Conservation (phyloP, 139 green algal genomes). For the Tetradesmus obliquus region DNA sequence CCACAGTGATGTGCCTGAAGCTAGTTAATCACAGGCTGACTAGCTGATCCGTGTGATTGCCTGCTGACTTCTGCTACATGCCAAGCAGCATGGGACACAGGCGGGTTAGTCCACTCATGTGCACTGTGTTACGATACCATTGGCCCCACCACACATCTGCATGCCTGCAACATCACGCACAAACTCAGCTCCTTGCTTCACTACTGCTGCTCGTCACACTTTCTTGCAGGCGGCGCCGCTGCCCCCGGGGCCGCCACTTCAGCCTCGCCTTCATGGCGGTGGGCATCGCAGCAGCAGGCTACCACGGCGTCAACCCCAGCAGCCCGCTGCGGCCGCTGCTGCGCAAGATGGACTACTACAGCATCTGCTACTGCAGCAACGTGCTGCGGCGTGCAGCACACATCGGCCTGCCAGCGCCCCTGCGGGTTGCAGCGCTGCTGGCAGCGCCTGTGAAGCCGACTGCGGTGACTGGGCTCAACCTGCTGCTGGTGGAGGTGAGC, state of each 20-base stretch:
- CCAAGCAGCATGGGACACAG: no score
- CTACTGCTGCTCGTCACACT: no score
- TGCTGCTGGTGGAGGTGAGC: constrained; percentile 57
- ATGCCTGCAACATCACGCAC: no score
- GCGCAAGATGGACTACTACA: constrained; percentile 73
- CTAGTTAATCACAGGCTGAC: background rate
- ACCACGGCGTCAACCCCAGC: constrained; percentile 6
- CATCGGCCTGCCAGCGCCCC: constrained; percentile 12
- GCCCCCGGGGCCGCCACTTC: constrained; percentile 25
- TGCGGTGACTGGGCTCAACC: constrained; percentile 47
- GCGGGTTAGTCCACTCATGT: no score
- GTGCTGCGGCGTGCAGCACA: constrained; percentile 53
- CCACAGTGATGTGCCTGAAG: background rate
- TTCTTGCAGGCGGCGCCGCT: constrained; percentile 1
- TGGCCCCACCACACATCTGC: no score
- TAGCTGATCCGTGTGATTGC: background rate
- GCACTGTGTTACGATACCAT: no score
- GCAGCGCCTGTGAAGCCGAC: constrained; percentile 67
- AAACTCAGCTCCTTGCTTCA: no score
- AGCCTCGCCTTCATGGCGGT: constrained; percentile 26
- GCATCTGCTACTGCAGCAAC: constrained; percentile 48
- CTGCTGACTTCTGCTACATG: no score
- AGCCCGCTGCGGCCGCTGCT: background rate
- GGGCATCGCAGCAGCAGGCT: constrained; percentile 18
- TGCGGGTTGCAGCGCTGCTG: constrained; percentile 42